Base-by-base conservation (phyloP, 768 basidiomycete genomes). In the Pulveroboletus sp. region DNA sequence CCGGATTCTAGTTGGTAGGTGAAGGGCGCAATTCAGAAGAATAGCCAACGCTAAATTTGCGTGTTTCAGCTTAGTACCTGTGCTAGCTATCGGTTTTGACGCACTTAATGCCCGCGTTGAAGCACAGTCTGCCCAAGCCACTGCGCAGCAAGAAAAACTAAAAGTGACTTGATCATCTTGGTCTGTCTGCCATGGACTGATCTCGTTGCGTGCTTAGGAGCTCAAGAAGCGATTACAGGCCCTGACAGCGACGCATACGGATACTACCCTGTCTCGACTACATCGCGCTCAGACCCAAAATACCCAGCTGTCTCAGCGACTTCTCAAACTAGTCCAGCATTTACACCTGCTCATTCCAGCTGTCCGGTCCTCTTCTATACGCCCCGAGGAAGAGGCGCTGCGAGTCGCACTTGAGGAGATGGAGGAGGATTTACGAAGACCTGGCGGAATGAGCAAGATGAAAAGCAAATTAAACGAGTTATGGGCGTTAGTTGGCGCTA, bases 401-500 rank as follows among this genome's bases (percentile, higher is more conserved):
- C 77, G 89, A 19, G 78, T 78, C 2, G 74, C 71, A 52, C 70
- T 93, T 23, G 90, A 93, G 62, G 81, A 83, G 53, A 75, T 91
- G 42, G 81, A 85, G 59, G 84, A 84, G 45, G 89, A 91, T 62
- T 62, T 91, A 51, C 78, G 79, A 35, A 57, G 69, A 47, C 73
- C 71, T 0, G 75, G 76, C 2, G 75, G 70, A 11, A 67, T 72
- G 61, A 80, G 85, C 43, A 69, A 85, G 59, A 73, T 86, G 69
- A 77, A 80, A 29, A 82, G 82, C 37, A 88, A 87, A 60, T 62
- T 90, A 60, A 89, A 87, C 54, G 91, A 93, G 61, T 69, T 94
- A 23, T 94, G 91, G 91, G 89, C 88, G 14, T 71, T 89, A 13
- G 77, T 93, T 9, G 89, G 89, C 4, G 82, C 86, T 38, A 72